phyloP scores from a whole-genome alignment of 2,329 filamentous ascomycete species.

The Trichoderma atrobrunneum region DNA sequence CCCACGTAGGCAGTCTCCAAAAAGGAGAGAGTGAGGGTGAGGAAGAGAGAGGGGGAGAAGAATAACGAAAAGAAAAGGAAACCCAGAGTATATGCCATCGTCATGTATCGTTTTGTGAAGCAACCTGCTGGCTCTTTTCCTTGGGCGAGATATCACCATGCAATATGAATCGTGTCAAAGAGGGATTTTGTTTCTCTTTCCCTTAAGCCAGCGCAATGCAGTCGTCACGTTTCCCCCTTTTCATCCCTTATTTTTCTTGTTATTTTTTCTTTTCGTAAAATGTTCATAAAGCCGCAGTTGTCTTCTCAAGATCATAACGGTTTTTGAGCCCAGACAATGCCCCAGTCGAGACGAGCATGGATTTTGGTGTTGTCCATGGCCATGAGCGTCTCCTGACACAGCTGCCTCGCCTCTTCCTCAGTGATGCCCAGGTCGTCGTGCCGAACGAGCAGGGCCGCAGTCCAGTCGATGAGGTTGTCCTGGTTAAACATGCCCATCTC shows the following conservation, averaged over 20 bases:
- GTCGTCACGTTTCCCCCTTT: background rate
- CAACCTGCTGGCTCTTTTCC: background rate
- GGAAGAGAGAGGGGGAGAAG: background rate
- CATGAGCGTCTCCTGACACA: conserved; percentile 33
- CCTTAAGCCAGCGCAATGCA: background rate
- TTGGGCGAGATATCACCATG: background rate
- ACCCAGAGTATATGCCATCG: background rate
- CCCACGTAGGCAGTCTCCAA: background rate
- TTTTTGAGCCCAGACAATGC: conserved; percentile 41
- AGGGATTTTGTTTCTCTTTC: background rate
- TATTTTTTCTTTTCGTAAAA: background rate
- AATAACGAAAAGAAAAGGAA: background rate
- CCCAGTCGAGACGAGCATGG: conserved; percentile 36
- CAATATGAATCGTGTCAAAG: background rate
- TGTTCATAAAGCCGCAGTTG: background rate
- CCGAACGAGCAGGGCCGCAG: conserved; percentile 34
- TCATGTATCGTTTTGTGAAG: background rate
- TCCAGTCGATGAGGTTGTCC: conserved; percentile 36
- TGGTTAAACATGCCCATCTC: conserved; percentile 41
- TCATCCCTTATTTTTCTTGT: background rate
- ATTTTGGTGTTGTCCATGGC: conserved; percentile 34
- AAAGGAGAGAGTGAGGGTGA: background rate
- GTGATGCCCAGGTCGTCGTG: conserved; percentile 34
- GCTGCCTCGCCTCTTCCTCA: conserved; percentile 33
- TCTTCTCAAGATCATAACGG: conserved; percentile 22